A percentile compares a stretch with the other conserved stretches of the same genome.
phyloP scores from a whole-genome alignment of 176 grass and related monocot species.

The Bolboschoenus planiculmis region DNA sequence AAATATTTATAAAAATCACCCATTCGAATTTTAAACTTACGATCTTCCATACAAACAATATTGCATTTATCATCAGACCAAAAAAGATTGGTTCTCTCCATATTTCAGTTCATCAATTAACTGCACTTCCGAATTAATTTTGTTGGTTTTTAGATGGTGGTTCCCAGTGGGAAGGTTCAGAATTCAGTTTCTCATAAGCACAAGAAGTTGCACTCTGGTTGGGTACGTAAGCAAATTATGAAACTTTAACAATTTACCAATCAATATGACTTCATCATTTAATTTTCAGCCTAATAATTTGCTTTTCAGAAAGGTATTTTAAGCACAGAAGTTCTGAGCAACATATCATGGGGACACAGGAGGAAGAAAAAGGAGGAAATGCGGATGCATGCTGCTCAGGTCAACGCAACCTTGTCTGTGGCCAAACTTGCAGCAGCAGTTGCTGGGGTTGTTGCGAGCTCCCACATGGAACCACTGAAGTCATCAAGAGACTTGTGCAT shows the following conservation, averaged over 20 bases:
- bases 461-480: conserved; percentile 15
- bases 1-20: no score
- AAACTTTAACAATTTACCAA: background rate
- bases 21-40: no score
- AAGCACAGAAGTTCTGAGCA: conserved; percentile 11
- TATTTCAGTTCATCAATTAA: background rate
- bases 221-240: conserved; percentile 22
- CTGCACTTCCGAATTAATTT: background rate
- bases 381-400: conserved; percentile 35
- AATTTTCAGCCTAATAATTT: background rate
- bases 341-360: conserved; percentile 17
- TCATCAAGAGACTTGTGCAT: conserved; percentile 1
- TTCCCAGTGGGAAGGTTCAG: conserved; percentile 25
- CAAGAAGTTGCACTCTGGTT: conserved; percentile 9
- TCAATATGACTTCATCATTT: conserved; percentile 5
- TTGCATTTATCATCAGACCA: no score
- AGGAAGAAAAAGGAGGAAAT: conserved; percentile 33
- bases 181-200: conserved; percentile 19
- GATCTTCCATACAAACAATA: no score
- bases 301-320: conserved; percentile 17
- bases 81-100: no score
- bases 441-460: conserved; percentile 32
- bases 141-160: conserved; percentile 31
- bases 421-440: conserved; percentile 43
- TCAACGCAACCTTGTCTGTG: conserved; percentile 49